Evolutionary conservation across 2,329 filamentous ascomycete species (phyloP), one percentile per base, ranked within the genome.

Genomic region (Verticillium alfalfae): DNA sequence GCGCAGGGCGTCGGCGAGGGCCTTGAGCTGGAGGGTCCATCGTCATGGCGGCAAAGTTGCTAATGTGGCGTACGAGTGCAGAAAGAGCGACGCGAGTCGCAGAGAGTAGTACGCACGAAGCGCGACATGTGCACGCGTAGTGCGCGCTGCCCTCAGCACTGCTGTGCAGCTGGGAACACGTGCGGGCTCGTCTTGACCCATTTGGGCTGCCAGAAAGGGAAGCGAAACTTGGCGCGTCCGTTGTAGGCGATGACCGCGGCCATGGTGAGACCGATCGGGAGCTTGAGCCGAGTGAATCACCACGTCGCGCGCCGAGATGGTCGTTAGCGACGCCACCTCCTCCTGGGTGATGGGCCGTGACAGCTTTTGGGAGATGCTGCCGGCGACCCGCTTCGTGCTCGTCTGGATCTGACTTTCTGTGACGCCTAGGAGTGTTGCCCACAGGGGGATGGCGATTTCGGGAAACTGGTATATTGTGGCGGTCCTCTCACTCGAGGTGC

Each of bases 171-270:
- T 57, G 4, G 75, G 55, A 76, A 77, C 13, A 62, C 59, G 36
- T 60, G 36, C 9, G 75, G 73, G 60, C 74, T 67, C 41, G 75
- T 73, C 34, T 56, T 66, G 22, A 61, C 57, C 41, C 69, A 66
- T 55, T 73, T 72, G 2, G 77, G 76, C 41, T 67, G 70, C 67
- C 72, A 76, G 49, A 80, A 71, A 16, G 78, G 77, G 65, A 81
- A 80, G 6, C 70, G 72, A 66, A 74, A 78, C 3, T 67, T 73
- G 22, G 49, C 73, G 71, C 5, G 70, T 69, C 10, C 66, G 62
- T 52, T 52, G 38, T 68, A 72, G 1, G 75, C 62, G 58, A 73
- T 36, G 55, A 62, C 66, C 2, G 59, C 61, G 6, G 74, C 69
- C 1, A 71, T 34, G 13, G 26, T 31, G 10, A 56, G 12, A 13